Evolutionary conservation across 345 rosid genomes (phyloP).

Genomic region (Excoecaria cochinchinensis): DNA sequence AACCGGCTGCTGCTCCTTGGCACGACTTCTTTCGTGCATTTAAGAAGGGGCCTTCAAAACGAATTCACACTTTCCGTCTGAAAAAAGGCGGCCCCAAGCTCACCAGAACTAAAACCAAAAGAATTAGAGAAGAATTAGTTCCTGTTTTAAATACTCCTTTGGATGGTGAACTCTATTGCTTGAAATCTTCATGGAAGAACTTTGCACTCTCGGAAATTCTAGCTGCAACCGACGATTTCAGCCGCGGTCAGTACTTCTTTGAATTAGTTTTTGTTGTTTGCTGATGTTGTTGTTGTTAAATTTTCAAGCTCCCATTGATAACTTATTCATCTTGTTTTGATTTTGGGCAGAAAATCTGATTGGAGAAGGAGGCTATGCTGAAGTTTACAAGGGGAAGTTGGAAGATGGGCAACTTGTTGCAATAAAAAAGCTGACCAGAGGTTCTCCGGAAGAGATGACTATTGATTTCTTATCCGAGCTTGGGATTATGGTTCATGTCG

Average conservation of each 20-base stretch:
- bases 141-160: conserved; percentile 42
- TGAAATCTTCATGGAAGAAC: conserved; percentile 78
- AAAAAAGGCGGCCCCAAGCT: conserved; percentile 55
- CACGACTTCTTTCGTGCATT: conserved; percentile 53
- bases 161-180: conserved; percentile 57
- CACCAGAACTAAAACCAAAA: conserved; percentile 62
- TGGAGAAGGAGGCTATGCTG: conserved; percentile 91
- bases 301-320: no score
- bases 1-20: conserved; percentile 37
- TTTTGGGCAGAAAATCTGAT: conserved; percentile 62
- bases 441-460: conserved; percentile 82
- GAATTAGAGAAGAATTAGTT: conserved; percentile 54
- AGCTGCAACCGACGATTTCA: conserved; percentile 67
- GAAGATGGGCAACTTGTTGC: conserved; percentile 63
- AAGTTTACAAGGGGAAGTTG: conserved; percentile 78
- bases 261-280: neutral
- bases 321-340: neutral
- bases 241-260: conserved; percentile 50
- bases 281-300: neutral
- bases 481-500: conserved; percentile 87
- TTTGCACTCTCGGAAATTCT: conserved; percentile 61
- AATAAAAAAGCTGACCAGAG: conserved; percentile 68
- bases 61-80: conserved; percentile 45
- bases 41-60: conserved; percentile 57
- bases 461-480: conserved; percentile 80